Conservation (phyloP, 164 flowering plant genomes). For the Vitis riparia region DNA sequence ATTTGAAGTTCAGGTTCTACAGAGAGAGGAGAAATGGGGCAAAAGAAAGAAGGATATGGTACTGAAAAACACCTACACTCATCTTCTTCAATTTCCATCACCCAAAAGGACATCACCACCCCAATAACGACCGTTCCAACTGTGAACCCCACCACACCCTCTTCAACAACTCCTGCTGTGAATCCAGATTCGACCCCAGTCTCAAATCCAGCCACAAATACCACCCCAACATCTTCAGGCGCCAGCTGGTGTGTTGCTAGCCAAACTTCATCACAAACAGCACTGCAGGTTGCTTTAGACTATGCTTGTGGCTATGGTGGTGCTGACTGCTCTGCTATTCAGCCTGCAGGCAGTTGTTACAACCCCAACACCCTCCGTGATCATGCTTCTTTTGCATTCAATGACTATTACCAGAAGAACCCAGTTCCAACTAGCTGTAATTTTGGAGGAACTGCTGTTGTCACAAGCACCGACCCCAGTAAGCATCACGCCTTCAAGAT, state of each 20-base stretch:
- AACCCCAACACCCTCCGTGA: conserved; percentile 57
- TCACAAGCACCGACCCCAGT: conserved; percentile 77
- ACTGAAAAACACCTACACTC: not conserved
- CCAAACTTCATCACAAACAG: conserved; percentile 54
- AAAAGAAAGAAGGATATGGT: not conserved
- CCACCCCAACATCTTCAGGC: conserved; percentile 26
- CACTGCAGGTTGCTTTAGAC: conserved; percentile 78
- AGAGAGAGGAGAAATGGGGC: not conserved
- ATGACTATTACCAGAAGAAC: conserved; percentile 75
- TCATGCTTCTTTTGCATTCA: conserved; percentile 92
- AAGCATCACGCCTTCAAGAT: conserved; percentile 23
- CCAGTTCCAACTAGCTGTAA: conserved; percentile 81
- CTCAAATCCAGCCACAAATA: conserved; percentile 16
- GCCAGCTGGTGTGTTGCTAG: conserved; percentile 82
- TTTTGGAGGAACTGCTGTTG: conserved; percentile 81
- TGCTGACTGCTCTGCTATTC: conserved; percentile 76
- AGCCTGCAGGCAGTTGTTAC: conserved; percentile 67
- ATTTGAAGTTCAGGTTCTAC: conserved; percentile 10
- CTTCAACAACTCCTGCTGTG: conserved; percentile 3
- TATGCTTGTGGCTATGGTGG: conserved; percentile 91
- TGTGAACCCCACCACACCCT: conserved; percentile 19
- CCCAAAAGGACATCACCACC: conserved; percentile 33
- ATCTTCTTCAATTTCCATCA: conserved; percentile 6
- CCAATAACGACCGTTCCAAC: conserved; percentile 33
- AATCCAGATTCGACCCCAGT: conserved; percentile 9